These are phyloP conservation scores for Rosa chinensis DNA, from an alignment of 306 rosid genomes.

Conservation along the genomic window DNA sequence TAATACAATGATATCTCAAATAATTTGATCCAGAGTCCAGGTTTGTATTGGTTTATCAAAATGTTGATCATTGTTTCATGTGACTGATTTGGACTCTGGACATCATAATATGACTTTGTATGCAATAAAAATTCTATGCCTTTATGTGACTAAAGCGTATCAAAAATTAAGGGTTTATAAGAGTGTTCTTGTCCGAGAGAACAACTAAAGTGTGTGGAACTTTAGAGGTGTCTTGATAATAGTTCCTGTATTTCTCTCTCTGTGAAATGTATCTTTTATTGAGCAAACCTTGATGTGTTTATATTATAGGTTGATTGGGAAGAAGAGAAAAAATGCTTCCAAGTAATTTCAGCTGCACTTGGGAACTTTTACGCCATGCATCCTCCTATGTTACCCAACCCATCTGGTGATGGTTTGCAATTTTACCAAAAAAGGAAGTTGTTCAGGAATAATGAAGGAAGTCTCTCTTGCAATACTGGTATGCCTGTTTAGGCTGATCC, in stretches of 20 bases:
- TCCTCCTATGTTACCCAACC: conserved; percentile 91
- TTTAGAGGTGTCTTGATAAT: background rate
- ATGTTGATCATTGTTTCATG: background rate
- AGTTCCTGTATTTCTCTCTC: background rate
- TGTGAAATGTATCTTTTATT: background rate
- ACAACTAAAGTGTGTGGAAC: background rate
- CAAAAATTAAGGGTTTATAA: background rate
- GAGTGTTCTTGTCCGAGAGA: background rate
- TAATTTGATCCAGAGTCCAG: background rate
- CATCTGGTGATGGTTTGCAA: conserved; percentile 65
- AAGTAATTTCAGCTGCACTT: conserved; percentile 76
- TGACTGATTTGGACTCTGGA: background rate
- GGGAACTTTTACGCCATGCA: conserved; percentile 92
- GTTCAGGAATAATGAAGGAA: conserved; percentile 34
- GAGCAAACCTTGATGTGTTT: background rate
- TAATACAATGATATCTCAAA: background rate
- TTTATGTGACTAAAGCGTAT: background rate
- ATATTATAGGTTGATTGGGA: conserved; percentile 79
- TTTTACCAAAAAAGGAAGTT: conserved; percentile 62
- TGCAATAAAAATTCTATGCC: background rate
- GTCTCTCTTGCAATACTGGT: conserved; percentile 41
- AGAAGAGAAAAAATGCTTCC: conserved; percentile 70
- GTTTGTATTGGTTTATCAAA: background rate
- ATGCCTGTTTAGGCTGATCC: background rate
- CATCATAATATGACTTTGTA: background rate